Percentiles rank a stretch among this genome's conserved stretches.
phyloP scores from a whole-genome alignment of 2,329 filamentous ascomycete species.

The Colletotrichum sojae region DNA sequence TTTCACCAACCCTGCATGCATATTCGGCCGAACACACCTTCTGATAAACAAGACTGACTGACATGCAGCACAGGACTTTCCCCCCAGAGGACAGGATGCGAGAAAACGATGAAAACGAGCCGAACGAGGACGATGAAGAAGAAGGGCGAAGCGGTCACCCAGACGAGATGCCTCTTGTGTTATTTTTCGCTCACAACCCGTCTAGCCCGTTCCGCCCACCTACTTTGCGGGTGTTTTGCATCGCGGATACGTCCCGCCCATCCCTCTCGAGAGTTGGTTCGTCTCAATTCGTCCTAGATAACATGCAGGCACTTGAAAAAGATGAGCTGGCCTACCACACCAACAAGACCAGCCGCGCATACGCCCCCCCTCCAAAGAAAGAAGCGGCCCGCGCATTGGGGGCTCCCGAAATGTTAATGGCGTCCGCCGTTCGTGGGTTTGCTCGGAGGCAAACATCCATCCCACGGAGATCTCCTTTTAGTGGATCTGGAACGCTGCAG shows the following conservation, averaged over 20 bases:
- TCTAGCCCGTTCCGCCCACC: slow-evolving; percentile 3
- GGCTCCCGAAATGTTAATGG: not conserved
- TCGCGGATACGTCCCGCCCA: not conserved
- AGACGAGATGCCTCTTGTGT: not conserved
- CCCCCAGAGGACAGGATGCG: not conserved
- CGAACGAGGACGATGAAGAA: not conserved
- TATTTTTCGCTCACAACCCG: not conserved
- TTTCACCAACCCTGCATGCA: slow-evolving; percentile 29
- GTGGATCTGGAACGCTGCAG: slow-evolving; percentile 2
- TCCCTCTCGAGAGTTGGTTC: not conserved
- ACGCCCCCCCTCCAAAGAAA: not conserved
- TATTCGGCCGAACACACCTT: slow-evolving; percentile 24
- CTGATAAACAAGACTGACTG: slow-evolving; percentile 7
- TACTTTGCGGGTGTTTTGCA: not conserved
- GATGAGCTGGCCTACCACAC: slow-evolving; percentile 8
- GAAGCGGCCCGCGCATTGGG: slow-evolving; percentile 12
- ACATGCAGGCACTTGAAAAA: slow-evolving; percentile 9
- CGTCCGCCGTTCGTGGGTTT: not conserved
- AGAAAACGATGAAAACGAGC: not conserved
- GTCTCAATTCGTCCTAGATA: slow-evolving; percentile 12
- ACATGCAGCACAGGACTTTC: not conserved
- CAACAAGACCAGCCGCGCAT: not conserved
- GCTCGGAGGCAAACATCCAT: not conserved
- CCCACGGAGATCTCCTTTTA: not conserved
- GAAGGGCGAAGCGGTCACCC: slow-evolving; percentile 3